Evolutionary conservation across 2,329 filamentous ascomycete species (phyloP), one percentile per base, ranked within the genome.

Genomic region (Paecilomyces niveus): DNA sequence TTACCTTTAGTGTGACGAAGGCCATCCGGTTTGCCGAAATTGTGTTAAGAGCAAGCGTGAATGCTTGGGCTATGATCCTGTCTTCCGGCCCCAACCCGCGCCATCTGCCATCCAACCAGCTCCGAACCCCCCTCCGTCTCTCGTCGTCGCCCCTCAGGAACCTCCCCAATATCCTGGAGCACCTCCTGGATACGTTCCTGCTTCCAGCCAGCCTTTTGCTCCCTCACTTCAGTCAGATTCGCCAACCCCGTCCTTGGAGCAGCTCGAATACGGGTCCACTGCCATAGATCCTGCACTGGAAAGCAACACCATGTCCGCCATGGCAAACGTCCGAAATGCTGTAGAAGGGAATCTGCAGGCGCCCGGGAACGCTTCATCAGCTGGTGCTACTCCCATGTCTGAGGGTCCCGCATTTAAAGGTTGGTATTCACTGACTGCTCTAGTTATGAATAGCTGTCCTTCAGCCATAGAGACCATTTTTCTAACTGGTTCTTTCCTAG

Each of bases 1-100:
- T 39, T 62, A 62, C 61, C 66, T 61, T 65, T 73, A 97, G 94
- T 99, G 94, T 78, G 94, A 97, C 84, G 94, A 99, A 81, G 87
- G 86, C 61, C 92, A 96, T 75, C 94, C 94, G 22, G 87, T 88
- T 60, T 99, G 94, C 81, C 78, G 84, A 66, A 88, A 88, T 70
- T 88, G 85, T 68, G 80, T 83, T 65, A 88, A 88, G 71, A 86
- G 83, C 74, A 87, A 87, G 70, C 83, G 85, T 67, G 83, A 86
- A 70, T 88, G 85, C 68, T 72, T 86, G 61, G 85, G 85, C 60
- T 88, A 87, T 81, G 85, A 88, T 68, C 85, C 85, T 35, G 84
- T 87, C 63, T 87, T 87, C 78, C 85, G 74, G 87, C 91, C 77
- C 91, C 85, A 88, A 67, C 77, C 83, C 53, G 85, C 86, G 56